Base-by-base conservation (phyloP, 1,284 basidiomycete species). In the Apiotrichum siamense region DNA sequence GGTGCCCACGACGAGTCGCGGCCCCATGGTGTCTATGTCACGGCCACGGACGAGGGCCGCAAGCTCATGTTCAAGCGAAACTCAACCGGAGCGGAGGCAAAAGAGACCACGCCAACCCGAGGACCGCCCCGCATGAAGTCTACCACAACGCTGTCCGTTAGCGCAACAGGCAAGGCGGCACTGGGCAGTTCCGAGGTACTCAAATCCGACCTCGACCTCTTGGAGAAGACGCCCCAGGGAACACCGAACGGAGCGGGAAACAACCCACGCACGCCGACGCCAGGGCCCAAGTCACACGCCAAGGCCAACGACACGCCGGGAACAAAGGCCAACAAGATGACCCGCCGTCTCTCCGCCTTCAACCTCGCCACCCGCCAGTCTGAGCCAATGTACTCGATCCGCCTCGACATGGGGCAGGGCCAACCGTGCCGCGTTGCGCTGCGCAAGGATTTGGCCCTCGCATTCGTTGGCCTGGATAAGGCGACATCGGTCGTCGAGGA, bases 371-470 rank as follows among this genome's bases (percentile, higher is more conserved):
- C 56, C 6, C 48, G 58, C 5, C 50, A 49, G 6, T 43, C 55
- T 2, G 62, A 67, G 41, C 63, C 65, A 0, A 63, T 72, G 61
- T 59, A 68, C 36, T 66, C 63, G 29, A 69, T 67, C 21, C 59
- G 65, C 4, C 62, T 72, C 35, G 64, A 68, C 33, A 52, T 59
- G 54, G 52, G 57, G 10, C 52, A 52, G 21, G 57, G 50, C 1
- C 49, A 50, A 21, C 61, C 66, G 25, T 63, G 64, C n/a, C 57
- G 70, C 21, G 66, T 72, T 4, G 70, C 70, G 2, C 62, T 72
- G 15, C 57, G 67, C 21, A 69, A 69, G 41, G 62, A 60, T 40
- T 55, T 59, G 9, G 69, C 69, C 7, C 55, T 66, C 23, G 65
- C 60, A n/a, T 72, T 69, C 36, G 49, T 70, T 11, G 65, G 62